phyloP scores from a whole-genome alignment of 208 protist genomes.

The Leishmania arabica region DNA sequence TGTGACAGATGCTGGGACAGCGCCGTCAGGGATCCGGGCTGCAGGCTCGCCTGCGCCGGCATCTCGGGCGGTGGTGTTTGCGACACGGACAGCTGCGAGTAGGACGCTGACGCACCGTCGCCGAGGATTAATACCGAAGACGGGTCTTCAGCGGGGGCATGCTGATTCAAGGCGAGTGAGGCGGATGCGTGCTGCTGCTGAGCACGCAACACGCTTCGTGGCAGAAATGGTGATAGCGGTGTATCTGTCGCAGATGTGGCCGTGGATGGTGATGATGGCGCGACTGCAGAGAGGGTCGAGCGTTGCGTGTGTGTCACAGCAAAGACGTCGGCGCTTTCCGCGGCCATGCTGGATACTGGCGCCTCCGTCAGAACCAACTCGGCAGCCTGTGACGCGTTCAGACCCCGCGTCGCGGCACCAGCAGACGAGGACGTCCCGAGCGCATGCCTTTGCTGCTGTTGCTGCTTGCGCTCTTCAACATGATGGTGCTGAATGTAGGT shows the following conservation, averaged over 20 bases:
- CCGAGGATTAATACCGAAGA: background rate
- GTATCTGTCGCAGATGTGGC: slow-evolving; percentile 1
- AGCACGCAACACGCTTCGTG: slow-evolving; percentile 23
- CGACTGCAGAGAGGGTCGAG: background rate
- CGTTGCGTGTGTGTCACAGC: slow-evolving; percentile 17
- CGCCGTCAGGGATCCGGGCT: background rate
- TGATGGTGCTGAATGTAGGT: slow-evolving; percentile 33
- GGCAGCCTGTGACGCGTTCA: background rate
- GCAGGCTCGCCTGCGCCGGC: background rate
- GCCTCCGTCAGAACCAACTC: slow-evolving; percentile 13
- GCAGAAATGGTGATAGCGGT: slow-evolving; percentile 37
- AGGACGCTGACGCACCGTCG: background rate
- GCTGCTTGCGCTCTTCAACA: slow-evolving; percentile 20
- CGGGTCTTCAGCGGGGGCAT: background rate
- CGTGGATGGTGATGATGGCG: slow-evolving; percentile 11
- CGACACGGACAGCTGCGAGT: slow-evolving; percentile 8
- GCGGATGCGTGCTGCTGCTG: slow-evolving; percentile 10
- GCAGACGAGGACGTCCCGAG: background rate
- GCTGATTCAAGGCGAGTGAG: background rate
- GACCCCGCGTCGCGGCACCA: background rate
- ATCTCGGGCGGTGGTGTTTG: slow-evolving; percentile 13
- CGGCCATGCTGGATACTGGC: background rate
- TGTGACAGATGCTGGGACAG: slow-evolving; percentile 44
- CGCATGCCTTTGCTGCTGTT: background rate
- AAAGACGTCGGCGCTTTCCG: background rate